Percentiles rank a stretch among this genome's conserved stretches.
These are phyloP conservation scores for Oryza meyeriana DNA, from an alignment of 176 grass and related monocot genomes.

Conservation along the genomic window DNA sequence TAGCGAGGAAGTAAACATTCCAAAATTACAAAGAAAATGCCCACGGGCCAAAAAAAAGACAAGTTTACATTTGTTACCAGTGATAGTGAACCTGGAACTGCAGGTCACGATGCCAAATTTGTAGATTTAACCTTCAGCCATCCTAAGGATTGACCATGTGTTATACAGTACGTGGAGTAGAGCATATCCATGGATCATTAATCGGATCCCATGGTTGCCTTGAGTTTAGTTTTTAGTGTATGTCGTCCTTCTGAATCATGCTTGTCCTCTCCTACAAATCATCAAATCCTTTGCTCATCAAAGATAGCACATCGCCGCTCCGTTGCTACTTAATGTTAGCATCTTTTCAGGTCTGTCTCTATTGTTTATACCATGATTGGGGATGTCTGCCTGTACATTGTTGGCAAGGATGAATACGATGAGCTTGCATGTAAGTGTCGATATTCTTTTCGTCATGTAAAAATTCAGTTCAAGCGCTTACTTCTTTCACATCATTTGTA, in stretches of 20 bases:
- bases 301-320: background rate
- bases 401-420: constrained; percentile 98
- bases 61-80: background rate
- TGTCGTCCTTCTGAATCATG: background rate
- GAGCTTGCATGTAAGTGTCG: constrained; percentile 85
- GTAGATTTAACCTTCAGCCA: background rate
- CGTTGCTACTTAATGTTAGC: background rate
- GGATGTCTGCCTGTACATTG: constrained; percentile 85
- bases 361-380: constrained; percentile 91
- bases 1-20: too few relatives aligned
- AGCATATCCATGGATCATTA: background rate
- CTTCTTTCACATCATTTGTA: background rate
- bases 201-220: background rate
- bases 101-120: background rate
- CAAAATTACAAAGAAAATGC: too few relatives aligned
- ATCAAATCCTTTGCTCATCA: background rate
- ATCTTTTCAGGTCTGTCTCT: constrained; percentile 67
- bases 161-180: background rate
- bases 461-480: background rate
- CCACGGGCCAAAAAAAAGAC: too few relatives aligned
- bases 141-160: background rate
- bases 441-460: background rate
- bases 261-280: background rate
- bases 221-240: background rate
- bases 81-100: background rate